phyloP scores from a whole-genome alignment of 129 eudicot species.

The Dittrichia graveolens region DNA sequence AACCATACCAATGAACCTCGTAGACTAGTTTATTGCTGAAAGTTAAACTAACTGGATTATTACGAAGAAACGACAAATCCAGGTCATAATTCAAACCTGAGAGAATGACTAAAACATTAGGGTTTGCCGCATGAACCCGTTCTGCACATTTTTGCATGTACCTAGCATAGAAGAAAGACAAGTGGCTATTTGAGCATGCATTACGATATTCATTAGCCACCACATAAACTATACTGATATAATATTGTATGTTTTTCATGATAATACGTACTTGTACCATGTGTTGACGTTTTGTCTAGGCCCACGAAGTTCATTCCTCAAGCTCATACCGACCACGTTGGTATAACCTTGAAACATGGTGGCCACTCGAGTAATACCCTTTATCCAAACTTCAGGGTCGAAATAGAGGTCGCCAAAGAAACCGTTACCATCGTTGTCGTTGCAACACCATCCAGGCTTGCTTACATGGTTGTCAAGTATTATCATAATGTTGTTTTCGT shows the following conservation, averaged over 20 bases:
- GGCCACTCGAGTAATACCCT: conserved; percentile 67
- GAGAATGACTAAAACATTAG: conserved; percentile 59
- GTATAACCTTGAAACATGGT: conserved; percentile 49
- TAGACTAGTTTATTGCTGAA: conserved; percentile 60
- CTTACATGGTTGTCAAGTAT: conserved; percentile 87
- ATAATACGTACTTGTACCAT: conserved; percentile 73
- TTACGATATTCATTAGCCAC: not conserved
- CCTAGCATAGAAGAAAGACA: conserved; percentile 24
- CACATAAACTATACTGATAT: not conserved
- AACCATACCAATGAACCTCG: conserved; percentile 82
- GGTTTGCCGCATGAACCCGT: conserved; percentile 70
- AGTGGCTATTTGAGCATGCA: not conserved
- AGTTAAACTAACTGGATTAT: conserved; percentile 39
- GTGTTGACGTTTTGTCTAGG: conserved; percentile 54
- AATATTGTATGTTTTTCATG: not conserved
- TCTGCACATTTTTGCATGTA: conserved; percentile 92
- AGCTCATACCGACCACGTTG: conserved; percentile 80
- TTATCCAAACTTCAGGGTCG: conserved; percentile 65
- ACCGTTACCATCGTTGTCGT: conserved; percentile 67
- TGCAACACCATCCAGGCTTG: conserved; percentile 94
- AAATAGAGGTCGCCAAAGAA: conserved; percentile 82
- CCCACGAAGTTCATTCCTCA: conserved; percentile 90
- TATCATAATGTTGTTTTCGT: conserved; percentile 67
- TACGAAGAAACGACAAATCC: conserved; percentile 56
- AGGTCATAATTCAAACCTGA: conserved; percentile 69